Base-by-base conservation (phyloP, 129 eudicot species). In the Tagetes patula region DNA sequence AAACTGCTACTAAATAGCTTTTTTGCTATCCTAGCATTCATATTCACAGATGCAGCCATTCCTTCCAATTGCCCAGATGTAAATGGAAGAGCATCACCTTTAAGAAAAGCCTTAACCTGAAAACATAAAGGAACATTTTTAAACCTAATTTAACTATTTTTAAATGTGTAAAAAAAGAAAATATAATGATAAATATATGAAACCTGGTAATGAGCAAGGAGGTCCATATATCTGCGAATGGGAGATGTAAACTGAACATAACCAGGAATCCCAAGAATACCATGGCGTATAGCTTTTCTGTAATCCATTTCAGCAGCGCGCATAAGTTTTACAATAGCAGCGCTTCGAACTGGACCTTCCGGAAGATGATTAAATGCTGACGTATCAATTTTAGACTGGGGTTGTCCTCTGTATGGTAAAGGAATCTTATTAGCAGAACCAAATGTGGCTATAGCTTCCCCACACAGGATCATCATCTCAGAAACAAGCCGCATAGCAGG, bases 201-300 rank as follows among this genome's bases (percentile, higher is more conserved):
- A 20, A 86, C 99, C 94, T 95, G 99, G 81, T 95, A 95, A 85
- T 95, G 99, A 65, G 96, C 97, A 68, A 91, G 90, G 77, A 95
- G 99, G 80, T 95, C 99, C 96, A 95, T 85, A 73, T 88, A 95
- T 95, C 99, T 85, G 3, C 99, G 89, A 12, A 95, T 90, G 58
- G 99, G 99, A 79, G 99, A 95, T 31, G 96, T 95, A 78, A 95
- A 95, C 84, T 95, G 99, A 32, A 95, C 99, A 77, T 95, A 95
- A 60, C 99, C 99, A 74, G 99, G 99, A 72, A 95, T 82, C 53
- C 97, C 99, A 72, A 95, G 80, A 67, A 85, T 81, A 34, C 97
- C 99, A 64, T 95, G 99, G 12, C 96, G 94, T 62, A 77, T 79
- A 64, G 99, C 96, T 70, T 91, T 85, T 82, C 97, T 90, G 73